Conservation (phyloP, 1,139 yeast species). For the Groenewaldozyma auringiensis region DNA sequence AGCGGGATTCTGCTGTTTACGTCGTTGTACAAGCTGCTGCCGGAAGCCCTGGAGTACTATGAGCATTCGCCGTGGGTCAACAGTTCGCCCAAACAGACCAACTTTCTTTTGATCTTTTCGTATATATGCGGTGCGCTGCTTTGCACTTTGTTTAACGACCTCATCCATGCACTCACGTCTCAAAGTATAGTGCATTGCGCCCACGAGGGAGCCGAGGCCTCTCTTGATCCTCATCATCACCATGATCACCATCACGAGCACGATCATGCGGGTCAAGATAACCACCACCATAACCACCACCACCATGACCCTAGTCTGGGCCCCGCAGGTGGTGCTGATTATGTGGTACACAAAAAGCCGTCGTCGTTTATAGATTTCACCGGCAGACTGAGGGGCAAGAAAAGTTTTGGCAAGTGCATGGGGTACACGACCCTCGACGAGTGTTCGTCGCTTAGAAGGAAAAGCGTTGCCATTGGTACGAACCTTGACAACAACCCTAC, state of each 20-base stretch:
- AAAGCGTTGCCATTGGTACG: neutral
- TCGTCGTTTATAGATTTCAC: conserved; percentile 24
- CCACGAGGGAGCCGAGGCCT: conserved; percentile 36
- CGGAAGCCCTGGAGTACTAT: conserved; percentile 43
- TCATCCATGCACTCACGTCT: conserved; percentile 68
- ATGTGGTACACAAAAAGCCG: neutral
- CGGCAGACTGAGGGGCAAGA: conserved; percentile 24
- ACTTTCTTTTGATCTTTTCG: conserved; percentile 41
- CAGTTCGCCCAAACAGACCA: conserved; percentile 23
- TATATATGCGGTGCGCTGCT: conserved; percentile 52
- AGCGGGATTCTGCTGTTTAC: conserved; percentile 66
- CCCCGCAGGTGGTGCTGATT: conserved; percentile 13
- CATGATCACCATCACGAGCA: conserved; percentile 10
- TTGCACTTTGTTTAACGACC: conserved; percentile 52
- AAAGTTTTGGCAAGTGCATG: conserved; percentile 43
- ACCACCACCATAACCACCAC: conserved; percentile 13
- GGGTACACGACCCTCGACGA: conserved; percentile 34
- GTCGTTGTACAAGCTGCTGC: conserved; percentile 63
- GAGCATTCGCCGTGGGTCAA: conserved; percentile 25
- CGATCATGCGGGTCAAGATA: conserved; percentile 36
- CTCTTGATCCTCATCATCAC: conserved; percentile 14
- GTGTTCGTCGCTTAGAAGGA: conserved; percentile 10
- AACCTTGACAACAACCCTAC: neutral
- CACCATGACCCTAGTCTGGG: conserved; percentile 10
- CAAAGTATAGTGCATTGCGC: conserved; percentile 83